Evolutionary conservation across 2,329 filamentous ascomycete genomes (phyloP).

Genomic region (Ceratocystis cubensis): DNA sequence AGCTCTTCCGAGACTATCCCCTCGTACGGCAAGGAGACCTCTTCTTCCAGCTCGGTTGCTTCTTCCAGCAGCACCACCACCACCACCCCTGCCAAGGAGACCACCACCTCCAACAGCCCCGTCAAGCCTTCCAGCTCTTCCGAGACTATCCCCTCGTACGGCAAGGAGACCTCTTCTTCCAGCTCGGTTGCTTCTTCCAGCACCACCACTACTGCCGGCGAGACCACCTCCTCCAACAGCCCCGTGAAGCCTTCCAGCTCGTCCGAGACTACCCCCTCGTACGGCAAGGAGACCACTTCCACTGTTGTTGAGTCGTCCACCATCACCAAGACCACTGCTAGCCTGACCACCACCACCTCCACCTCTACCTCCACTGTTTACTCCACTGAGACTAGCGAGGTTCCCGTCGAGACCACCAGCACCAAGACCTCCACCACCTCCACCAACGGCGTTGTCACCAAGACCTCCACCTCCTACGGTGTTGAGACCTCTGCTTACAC

Average conservation of each 20-base stretch:
- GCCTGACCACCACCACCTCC: slow-evolving; percentile 14
- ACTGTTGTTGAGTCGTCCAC: slow-evolving; percentile 25
- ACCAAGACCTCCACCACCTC: slow-evolving; percentile 18
- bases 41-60: slow-evolving; percentile 22
- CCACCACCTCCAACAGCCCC: slow-evolving; percentile 22
- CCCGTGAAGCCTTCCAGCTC: slow-evolving; percentile 21
- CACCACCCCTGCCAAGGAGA: slow-evolving; percentile 16
- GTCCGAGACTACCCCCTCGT: slow-evolving; percentile 7
- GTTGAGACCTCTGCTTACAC: slow-evolving; percentile 22
- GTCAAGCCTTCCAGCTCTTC: slow-evolving; percentile 24
- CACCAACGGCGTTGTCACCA: slow-evolving; percentile 16
- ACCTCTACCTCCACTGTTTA: slow-evolving; percentile 17
- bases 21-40: slow-evolving; percentile 18
- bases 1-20: slow-evolving; percentile 18
- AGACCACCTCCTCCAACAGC: slow-evolving; percentile 17
- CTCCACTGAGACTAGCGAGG: slow-evolving; percentile 17
- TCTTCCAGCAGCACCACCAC: slow-evolving; percentile 22
- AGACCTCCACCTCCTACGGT: slow-evolving; percentile 18
- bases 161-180: slow-evolving; percentile 13
- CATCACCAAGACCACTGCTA: slow-evolving; percentile 23
- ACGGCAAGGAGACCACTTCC: slow-evolving; percentile 21
- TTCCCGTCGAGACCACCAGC: slow-evolving; percentile 19
- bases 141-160: slow-evolving; percentile 6
- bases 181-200: neutral
- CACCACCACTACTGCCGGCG: slow-evolving; percentile 1